Conservation (phyloP, 108 stramenopile species). For the Skeletonema marinoi region DNA sequence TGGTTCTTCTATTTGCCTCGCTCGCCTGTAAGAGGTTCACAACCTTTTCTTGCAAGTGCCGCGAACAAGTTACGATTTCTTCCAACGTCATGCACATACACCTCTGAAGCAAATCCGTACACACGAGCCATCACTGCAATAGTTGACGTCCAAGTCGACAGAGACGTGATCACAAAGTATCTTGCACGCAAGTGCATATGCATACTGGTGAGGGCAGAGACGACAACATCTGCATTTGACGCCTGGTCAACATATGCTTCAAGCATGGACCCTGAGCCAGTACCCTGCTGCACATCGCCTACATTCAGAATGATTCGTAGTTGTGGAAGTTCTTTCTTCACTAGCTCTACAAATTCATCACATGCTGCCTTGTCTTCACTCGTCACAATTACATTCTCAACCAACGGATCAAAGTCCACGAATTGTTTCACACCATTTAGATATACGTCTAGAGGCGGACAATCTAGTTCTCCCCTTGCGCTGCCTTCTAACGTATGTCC, state of each 20-base stretch:
- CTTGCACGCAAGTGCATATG: slow-evolving; percentile 38
- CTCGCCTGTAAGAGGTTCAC: not conserved
- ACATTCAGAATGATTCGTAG: slow-evolving; percentile 28
- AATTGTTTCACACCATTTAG: slow-evolving; percentile 19
- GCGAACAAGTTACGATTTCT: slow-evolving; percentile 9
- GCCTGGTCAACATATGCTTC: slow-evolving; percentile 26
- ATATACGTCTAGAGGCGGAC: slow-evolving; percentile 20
- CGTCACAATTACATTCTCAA: slow-evolving; percentile 43
- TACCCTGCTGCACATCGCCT: slow-evolving; percentile 45
- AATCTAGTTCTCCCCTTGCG: slow-evolving; percentile 30
- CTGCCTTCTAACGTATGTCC: slow-evolving; percentile 34
- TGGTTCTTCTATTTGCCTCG: too few relatives aligned
- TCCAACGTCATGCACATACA: slow-evolving; percentile 33
- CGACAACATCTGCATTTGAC: slow-evolving; percentile 24
- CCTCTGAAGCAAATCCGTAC: slow-evolving; percentile 40
- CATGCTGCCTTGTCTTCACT: slow-evolving; percentile 39
- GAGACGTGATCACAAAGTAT: slow-evolving; percentile 39
- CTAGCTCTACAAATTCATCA: slow-evolving; percentile 32
- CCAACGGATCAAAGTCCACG: slow-evolving; percentile 28
- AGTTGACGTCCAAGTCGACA: slow-evolving; percentile 40
- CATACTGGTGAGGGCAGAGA: slow-evolving; percentile 25
- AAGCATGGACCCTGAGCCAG: slow-evolving; percentile 39
- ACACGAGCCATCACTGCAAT: slow-evolving; percentile 44
- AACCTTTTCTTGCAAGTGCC: slow-evolving; percentile 8
- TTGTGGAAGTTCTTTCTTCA: slow-evolving; percentile 22